These are phyloP conservation scores for Lachancea nothofagi DNA, from an alignment of 805 yeast species.

Conservation along the genomic window DNA sequence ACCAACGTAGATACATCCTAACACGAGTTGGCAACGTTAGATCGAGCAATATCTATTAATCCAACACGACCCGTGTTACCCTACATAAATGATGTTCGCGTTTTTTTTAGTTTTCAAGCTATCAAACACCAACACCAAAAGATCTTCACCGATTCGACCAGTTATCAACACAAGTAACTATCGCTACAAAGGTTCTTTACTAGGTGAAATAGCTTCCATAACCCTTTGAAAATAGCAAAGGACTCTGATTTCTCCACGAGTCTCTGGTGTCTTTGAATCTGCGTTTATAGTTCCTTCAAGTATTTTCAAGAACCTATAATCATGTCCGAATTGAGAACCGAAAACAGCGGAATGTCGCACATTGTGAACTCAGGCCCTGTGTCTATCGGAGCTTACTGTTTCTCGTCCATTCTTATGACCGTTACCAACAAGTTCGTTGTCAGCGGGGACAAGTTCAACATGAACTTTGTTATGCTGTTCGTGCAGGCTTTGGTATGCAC, in stretches of 20 bases:
- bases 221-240: no score
- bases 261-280: no score
- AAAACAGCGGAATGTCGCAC: constrained; percentile 24
- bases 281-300: no score
- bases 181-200: no score
- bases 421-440: constrained; percentile 94
- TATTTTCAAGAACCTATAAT: constrained; percentile 1
- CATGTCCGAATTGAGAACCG: constrained; percentile 31
- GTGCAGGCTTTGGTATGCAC: constrained; percentile 85
- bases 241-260: no score
- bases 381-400: constrained; percentile 80
- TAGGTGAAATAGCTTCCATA: no score
- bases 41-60: no score
- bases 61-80: no score
- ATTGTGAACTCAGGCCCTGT: constrained; percentile 47
- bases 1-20: no score
- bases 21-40: no score
- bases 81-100: background rate
- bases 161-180: no score
- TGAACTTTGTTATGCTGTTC: constrained; percentile 85
- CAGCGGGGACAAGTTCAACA: constrained; percentile 59
- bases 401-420: constrained; percentile 94
- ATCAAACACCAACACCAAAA: background rate
- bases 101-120: background rate
- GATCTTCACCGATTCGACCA: background rate